Percentiles rank a stretch among this genome's conserved stretches.
These are phyloP conservation scores for Ascobolus immersus DNA, from an alignment of 495 filamentous ascomycete species.

Conservation along the genomic window DNA sequence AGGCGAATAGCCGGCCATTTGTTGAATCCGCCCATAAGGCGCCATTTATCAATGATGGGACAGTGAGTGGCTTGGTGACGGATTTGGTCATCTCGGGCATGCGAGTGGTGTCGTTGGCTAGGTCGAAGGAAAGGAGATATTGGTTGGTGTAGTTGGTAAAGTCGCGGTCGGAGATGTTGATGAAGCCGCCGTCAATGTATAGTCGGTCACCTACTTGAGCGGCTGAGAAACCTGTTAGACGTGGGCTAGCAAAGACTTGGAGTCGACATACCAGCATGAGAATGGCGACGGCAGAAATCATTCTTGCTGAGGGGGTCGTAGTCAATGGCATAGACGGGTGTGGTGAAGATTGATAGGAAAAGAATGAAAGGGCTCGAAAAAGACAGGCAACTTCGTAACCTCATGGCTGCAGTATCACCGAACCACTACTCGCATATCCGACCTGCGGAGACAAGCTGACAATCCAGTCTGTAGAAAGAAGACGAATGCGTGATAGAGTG, in stretches of 20 bases:
- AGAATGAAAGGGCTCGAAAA: no score
- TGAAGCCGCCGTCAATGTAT: conserved; percentile 29
- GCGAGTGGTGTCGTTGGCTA: no score
- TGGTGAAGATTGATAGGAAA: no score
- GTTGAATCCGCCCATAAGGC: conserved; percentile 26
- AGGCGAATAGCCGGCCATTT: conserved; percentile 28
- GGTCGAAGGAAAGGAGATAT: no score
- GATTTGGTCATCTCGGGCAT: no score
- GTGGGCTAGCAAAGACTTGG: not conserved
- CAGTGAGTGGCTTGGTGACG: conserved; percentile 24
- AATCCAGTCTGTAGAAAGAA: no score
- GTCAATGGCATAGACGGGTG: no score
- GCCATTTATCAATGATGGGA: conserved; percentile 23
- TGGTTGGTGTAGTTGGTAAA: conserved; percentile 25
- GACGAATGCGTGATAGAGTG: no score
- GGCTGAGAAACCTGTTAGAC: conserved; percentile 4
- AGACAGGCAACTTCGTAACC: no score
- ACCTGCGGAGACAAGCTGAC: no score
- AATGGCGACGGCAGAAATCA: not conserved
- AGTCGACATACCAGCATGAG: not conserved
- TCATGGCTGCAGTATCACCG: no score
- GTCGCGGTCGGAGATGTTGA: conserved; percentile 24
- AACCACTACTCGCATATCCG: no score
- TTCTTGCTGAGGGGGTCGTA: not conserved
- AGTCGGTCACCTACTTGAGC: conserved; percentile 25